Evolutionary conservation across 1,284 basidiomycete species (phyloP).

Genomic region (Mycosarcoma mackinlayi): DNA sequence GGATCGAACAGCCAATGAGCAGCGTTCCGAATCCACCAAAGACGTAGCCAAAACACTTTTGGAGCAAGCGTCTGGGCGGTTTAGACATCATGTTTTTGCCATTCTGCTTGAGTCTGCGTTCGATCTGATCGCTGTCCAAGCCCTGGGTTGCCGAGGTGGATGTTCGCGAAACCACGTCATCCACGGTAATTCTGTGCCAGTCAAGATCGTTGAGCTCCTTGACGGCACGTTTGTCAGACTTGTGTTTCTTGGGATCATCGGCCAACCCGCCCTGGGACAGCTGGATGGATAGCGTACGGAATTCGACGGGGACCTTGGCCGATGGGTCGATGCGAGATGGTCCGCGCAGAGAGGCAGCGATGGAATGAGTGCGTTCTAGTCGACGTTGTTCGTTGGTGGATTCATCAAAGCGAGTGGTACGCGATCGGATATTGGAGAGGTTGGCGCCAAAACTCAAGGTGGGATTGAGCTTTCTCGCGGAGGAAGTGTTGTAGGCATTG

Average conservation of each 20-base stretch:
- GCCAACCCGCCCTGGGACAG: conserved; percentile 50
- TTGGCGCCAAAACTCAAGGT: conserved; percentile 18
- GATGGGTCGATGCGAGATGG: conserved; percentile 32
- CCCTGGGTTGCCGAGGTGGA: conserved; percentile 70
- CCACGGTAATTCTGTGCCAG: conserved; percentile 72
- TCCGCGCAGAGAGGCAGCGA: conserved; percentile 20
- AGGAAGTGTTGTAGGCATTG: not conserved
- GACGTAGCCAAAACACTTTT: conserved; percentile 72
- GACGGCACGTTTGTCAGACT: conserved; percentile 22
- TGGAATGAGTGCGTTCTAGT: conserved; percentile 37
- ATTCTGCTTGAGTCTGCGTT: conserved; percentile 71
- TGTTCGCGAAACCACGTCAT: conserved; percentile 72
- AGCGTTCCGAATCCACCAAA: conserved; percentile 75
- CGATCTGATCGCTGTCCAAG: conserved; percentile 72
- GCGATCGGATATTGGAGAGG: conserved; percentile 3
- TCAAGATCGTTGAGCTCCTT: conserved; percentile 69
- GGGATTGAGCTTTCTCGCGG: conserved; percentile 7
- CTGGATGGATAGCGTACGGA: conserved; percentile 57
- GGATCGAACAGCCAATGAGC: conserved; percentile 72
- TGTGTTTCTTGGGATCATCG: conserved; percentile 12
- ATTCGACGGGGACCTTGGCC: conserved; percentile 52
- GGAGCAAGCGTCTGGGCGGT: conserved; percentile 71
- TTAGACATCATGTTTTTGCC: conserved; percentile 72
- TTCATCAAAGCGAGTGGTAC: conserved; percentile 26
- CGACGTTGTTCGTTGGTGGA: conserved; percentile 6